Percentiles rank a stretch among this genome's conserved stretches.
Conservation (phyloP, 139 green algal species). For the Nannochloris sp. region DNA sequence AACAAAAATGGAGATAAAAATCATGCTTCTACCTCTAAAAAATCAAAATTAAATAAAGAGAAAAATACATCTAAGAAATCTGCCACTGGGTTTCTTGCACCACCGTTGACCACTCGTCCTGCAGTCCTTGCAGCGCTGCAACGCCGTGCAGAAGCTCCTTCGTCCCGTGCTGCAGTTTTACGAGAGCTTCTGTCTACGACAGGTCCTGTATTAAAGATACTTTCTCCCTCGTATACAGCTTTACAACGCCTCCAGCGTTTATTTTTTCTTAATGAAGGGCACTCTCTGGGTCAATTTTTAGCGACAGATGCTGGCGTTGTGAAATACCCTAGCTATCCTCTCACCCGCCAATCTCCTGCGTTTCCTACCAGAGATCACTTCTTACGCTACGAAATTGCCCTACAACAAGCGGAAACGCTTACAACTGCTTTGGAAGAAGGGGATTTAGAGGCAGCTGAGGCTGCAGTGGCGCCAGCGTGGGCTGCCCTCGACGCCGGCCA, state of each 20-base stretch:
- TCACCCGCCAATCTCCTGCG: constrained; percentile 6
- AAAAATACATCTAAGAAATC: too few species aligned
- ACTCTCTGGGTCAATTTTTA: constrained; percentile 61
- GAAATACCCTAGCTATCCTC: constrained; percentile 55
- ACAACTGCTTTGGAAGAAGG: constrained; percentile 45
- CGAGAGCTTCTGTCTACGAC: background rate
- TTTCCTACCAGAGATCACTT: constrained; percentile 50
- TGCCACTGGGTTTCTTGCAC: background rate
- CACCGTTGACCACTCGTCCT: background rate
- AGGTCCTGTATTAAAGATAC: constrained; percentile 1
- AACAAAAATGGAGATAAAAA: too few species aligned
- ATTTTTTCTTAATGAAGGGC: constrained; percentile 69
- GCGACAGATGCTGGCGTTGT: constrained; percentile 49
- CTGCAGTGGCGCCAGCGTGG: constrained; percentile 27
- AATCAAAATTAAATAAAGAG: too few species aligned
- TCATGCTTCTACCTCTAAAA: too few species aligned
- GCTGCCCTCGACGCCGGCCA: constrained; percentile 1
- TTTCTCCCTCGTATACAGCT: background rate
- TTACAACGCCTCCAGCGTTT: constrained; percentile 55
- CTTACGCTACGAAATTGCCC: constrained; percentile 63
- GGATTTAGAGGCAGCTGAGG: constrained; percentile 22
- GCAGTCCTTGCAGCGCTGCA: background rate
- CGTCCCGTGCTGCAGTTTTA: background rate
- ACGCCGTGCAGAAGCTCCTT: background rate
- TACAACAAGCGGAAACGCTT: constrained; percentile 44